These are phyloP conservation scores for Carex kokanica DNA, from an alignment of 176 grass and related monocot genomes.

Conservation along the genomic window DNA sequence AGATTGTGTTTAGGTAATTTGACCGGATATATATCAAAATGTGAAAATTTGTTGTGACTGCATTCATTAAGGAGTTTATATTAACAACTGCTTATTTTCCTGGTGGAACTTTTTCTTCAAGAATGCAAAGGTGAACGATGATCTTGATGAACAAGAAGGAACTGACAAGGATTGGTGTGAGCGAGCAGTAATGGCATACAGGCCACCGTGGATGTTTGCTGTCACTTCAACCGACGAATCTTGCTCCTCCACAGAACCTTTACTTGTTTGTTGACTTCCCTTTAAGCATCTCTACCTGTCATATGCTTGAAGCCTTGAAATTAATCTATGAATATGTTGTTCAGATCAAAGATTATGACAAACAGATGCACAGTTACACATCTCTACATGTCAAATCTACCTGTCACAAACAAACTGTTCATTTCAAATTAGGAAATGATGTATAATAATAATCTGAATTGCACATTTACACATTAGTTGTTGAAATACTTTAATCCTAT, in stretches of 20 bases:
- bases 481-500: background rate
- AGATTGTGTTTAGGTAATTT: background rate
- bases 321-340: background rate
- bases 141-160: constrained; percentile 41
- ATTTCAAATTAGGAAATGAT: background rate
- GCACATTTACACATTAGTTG: background rate
- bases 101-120: constrained; percentile 8
- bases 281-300: background rate
- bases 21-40: no score
- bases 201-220: constrained; percentile 60
- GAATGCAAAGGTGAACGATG: constrained; percentile 52
- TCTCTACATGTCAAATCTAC: no score
- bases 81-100: background rate
- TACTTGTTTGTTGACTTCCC: constrained; percentile 29
- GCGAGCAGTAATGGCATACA: constrained; percentile 41
- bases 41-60: background rate
- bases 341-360: background rate
- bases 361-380: no score
- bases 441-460: background rate
- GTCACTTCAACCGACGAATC: constrained; percentile 25
- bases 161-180: background rate
- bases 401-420: background rate
- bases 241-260: constrained; percentile 43
- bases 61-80: background rate
- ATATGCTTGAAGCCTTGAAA: background rate